A percentile compares a stretch with the other conserved stretches of the same genome.
Evolutionary conservation across 805 yeast genomes (phyloP).

Genomic region (Zygosaccharomyces kombuchaensis): DNA sequence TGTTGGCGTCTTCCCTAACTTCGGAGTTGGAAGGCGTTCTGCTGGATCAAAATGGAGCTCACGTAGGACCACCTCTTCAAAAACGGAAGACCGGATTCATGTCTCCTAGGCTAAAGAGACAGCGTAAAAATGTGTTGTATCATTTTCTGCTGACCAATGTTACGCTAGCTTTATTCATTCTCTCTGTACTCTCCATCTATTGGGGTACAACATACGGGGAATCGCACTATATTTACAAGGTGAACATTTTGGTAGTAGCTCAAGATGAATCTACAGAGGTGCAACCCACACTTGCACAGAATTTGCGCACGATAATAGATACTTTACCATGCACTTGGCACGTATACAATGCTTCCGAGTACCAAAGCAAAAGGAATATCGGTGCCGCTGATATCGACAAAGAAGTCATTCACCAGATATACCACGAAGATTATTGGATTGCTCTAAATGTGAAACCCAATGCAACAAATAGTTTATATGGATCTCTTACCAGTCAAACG

Average conservation of each 20-base stretch:
- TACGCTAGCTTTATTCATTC: conserved; percentile 23
- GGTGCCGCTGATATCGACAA: conserved; percentile 27
- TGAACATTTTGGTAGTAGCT: conserved; percentile 33
- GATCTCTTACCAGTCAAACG: conserved; percentile 24
- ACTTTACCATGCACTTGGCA: conserved; percentile 30
- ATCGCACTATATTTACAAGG: conserved; percentile 19
- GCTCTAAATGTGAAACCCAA: conserved; percentile 50
- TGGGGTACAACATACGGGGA: conserved; percentile 39
- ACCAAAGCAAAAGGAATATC: conserved; percentile 21
- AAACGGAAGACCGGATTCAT: conserved; percentile 16
- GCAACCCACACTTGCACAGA: conserved; percentile 11
- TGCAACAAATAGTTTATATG: conserved; percentile 37
- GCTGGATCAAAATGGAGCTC: neutral
- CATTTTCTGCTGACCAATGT: conserved; percentile 17
- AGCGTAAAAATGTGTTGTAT: conserved; percentile 11
- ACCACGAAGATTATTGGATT: conserved; percentile 59
- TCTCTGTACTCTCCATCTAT: conserved; percentile 30
- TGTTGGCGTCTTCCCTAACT: neutral
- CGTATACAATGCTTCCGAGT: conserved; percentile 25
- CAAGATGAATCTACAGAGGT: conserved; percentile 29
- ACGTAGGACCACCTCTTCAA: conserved; percentile 1
- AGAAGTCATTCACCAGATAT: conserved; percentile 43
- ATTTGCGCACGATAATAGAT: conserved; percentile 16
- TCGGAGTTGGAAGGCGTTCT: neutral
- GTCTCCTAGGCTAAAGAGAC: conserved; percentile 16